Evolutionary conservation across 495 filamentous ascomycete genomes (phyloP), one percentile per base, ranked within the genome.

Genomic region (Lophiostoma macrostomum): DNA sequence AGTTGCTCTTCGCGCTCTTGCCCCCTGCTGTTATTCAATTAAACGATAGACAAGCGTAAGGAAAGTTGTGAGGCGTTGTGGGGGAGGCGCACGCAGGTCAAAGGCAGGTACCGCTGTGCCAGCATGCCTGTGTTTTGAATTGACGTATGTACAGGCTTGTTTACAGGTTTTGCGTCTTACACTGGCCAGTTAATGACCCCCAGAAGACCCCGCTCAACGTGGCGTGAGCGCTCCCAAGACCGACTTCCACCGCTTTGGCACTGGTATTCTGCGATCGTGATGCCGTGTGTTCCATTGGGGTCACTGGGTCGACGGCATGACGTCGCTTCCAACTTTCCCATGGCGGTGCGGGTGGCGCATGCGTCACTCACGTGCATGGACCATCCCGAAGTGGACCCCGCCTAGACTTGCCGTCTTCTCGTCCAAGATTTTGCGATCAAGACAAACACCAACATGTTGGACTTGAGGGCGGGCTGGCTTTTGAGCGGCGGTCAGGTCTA

Each of bases 121-220:
- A 42, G 19, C 13, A 22, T 34, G 3, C 16, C 18, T 7, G 2
- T 10, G 7, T 6, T 30, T 58, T 5, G 37, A 31, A 50, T 53
- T 59, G 48, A 56, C 48, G 56, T 59, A 53, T 59, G 30, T 53
- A 47, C 56, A 59, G 48, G 35, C 19, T 12, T 49, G 18, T 20
- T n/a, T 35, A 29, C 44, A 41, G 19, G 53, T 56, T 56, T 56
- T 49, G 24, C 12, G 27, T 18, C 44, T 42, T 34, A 35, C 27
- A 30, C 43, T 34, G 43, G 19, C 30, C 50, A 43, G 20, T 16
- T n/a, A 43, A 11, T 49, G 36, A n/a, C n/a, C n/a, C n/a, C n/a
- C n/a, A n/a, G n/a, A n/a, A n/a, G n/a, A 5, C 47, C 36, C 47
- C 47, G 34, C 43, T 13, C 23, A 13, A 3, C 7, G 29, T 16